Conservation (phyloP, 768 basidiomycete genomes). For the Kwoniella dejecticola region DNA sequence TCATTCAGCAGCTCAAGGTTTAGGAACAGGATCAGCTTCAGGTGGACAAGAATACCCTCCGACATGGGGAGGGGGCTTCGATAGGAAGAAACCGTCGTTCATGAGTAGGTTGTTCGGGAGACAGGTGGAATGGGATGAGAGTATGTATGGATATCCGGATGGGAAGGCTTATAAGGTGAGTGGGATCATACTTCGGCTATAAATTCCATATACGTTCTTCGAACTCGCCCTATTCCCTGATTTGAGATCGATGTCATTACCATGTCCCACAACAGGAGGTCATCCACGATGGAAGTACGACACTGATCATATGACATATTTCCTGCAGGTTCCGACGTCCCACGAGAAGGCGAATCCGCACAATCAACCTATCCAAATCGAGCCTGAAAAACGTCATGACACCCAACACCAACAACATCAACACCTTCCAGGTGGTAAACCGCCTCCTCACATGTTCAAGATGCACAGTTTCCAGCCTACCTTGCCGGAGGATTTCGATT, state of each 20-base stretch:
- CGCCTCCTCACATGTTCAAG: neutral
- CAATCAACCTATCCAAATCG: neutral
- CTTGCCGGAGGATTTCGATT: conserved; percentile 4
- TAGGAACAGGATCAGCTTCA: neutral
- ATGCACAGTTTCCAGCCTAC: neutral
- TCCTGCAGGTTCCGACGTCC: no score
- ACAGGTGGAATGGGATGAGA: conserved; percentile 16
- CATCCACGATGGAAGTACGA: no score
- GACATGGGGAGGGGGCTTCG: conserved; percentile 1
- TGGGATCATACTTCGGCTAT: neutral
- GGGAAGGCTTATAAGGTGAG: neutral
- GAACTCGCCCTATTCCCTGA: no score
- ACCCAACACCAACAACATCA: neutral
- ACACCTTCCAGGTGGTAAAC: neutral
- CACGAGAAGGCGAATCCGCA: no score
- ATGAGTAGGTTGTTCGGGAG: conserved; percentile 18
- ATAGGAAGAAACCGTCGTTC: conserved; percentile 18
- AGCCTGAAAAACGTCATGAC: neutral
- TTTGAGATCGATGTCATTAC: no score
- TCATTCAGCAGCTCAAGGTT: neutral
- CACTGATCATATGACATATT: no score
- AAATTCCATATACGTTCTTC: neutral
- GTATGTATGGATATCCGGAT: conserved; percentile 6
- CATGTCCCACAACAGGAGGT: no score
- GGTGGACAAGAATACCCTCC: neutral